phyloP scores from a whole-genome alignment of 108 stramenopile species.

The Skeletonema menzelii region DNA sequence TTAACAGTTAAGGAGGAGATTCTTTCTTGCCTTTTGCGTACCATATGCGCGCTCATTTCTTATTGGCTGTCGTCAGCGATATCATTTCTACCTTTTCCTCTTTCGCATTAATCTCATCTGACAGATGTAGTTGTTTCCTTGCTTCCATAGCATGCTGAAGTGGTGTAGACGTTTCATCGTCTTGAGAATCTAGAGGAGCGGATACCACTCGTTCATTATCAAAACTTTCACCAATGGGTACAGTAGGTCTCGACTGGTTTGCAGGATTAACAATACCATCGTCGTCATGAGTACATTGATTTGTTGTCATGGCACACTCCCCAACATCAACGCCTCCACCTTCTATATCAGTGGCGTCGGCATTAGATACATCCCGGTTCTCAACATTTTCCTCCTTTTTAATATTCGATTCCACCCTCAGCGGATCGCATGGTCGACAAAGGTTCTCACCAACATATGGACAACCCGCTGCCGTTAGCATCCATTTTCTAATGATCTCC shows the following conservation, averaged over 20 bases:
- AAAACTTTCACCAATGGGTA: background rate
- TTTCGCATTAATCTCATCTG: background rate
- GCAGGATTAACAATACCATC: background rate
- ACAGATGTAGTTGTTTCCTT: background rate
- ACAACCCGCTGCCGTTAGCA: slow-evolving; percentile 17
- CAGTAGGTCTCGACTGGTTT: background rate
- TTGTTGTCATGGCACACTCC: background rate
- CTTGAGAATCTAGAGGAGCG: background rate
- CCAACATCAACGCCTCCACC: background rate
- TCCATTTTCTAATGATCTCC: slow-evolving; percentile 22
- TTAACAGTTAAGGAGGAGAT: background rate
- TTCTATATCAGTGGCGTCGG: slow-evolving; percentile 1
- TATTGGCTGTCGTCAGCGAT: background rate
- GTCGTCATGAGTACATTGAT: background rate
- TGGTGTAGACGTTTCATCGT: background rate
- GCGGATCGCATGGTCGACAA: slow-evolving; percentile 32
- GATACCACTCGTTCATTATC: background rate
- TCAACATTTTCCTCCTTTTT: background rate
- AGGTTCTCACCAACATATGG: slow-evolving; percentile 25
- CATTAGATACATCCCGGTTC: slow-evolving; percentile 2
- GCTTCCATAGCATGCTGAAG: background rate
- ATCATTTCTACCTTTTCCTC: background rate
- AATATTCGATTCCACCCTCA: slow-evolving; percentile 8
- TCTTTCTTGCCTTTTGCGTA: background rate
- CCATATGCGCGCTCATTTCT: background rate